Percentiles rank a stretch among this genome's conserved stretches.
Conservation (phyloP, 768 basidiomycete genomes). For the Mycena alexandri region DNA sequence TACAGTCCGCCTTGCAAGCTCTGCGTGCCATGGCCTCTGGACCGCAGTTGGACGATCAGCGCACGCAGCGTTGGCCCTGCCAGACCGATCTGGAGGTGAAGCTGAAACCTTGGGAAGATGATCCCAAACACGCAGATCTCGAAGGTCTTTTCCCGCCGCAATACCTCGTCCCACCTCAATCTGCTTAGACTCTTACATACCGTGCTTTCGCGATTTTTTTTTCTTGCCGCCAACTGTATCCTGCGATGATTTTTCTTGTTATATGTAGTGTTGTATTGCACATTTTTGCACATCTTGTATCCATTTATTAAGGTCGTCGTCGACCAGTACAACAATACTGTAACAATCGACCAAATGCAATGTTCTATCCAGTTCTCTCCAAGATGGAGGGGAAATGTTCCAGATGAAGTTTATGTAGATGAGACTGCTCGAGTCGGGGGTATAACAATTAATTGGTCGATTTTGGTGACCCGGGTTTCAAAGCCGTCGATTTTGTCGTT, state of each 20-base stretch:
- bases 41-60: constrained; percentile 78
- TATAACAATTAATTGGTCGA: neutral
- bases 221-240: constrained; percentile 15
- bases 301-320: constrained; percentile 8
- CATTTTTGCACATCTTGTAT: constrained; percentile 19
- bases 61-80: constrained; percentile 83
- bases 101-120: constrained; percentile 72
- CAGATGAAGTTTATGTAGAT: neutral
- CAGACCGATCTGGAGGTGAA: constrained; percentile 62
- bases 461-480: neutral
- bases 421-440: neutral
- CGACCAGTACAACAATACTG: constrained; percentile 13
- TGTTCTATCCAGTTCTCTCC: neutral
- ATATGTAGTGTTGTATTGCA: constrained; percentile 12
- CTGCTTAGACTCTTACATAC: neutral
- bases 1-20: constrained; percentile 77
- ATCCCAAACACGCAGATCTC: constrained; percentile 62
- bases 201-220: neutral
- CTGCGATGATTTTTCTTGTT: constrained; percentile 15
- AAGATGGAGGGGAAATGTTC: neutral
- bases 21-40: constrained; percentile 81
- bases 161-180: too few relatives aligned
- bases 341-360: constrained; percentile 13
- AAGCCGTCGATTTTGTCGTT: constrained; percentile 1
- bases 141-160: constrained; percentile 52